Base-by-base conservation (phyloP, 2,329 filamentous ascomycete species). In the Colletotrichum lini region DNA sequence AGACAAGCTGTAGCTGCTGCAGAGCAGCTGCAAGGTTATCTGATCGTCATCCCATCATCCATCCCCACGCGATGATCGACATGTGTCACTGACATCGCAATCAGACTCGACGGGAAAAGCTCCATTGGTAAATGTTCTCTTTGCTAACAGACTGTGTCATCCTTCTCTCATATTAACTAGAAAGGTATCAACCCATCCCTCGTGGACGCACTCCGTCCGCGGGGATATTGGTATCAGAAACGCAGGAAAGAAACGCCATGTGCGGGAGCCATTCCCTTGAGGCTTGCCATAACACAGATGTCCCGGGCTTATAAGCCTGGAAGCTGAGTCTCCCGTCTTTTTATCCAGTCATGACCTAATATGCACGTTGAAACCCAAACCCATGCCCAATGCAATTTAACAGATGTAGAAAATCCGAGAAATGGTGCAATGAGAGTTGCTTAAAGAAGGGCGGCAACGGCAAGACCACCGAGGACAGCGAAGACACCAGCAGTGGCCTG, bases 391-490 rank as follows among this genome's bases (percentile, higher is more conserved):
- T 53, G 69, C 65, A 61, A 54, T 69, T 69, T 69, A 64, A 59
- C 69, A 68, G 65, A 69, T 70, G 53, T 56, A 49, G 58, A 44
- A 59, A 30, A 72, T 64, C 69, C 69, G 65, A 72, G 65, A 72
- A 69, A 69, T 69, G 65, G 42, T 59, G 60, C 60, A 58, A 21
- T 35, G n/a, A 54, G 30, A 5, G 26, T 70, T 50, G 54, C 53
- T 71, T 73, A 73, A 58, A 73, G 35, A 30, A 73, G 67, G 63
- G 64, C 62, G 26, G 71, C 73, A 60, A 74, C 56, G 65, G 65
- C 73, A 15, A 74, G 52, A 65, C 71, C 73, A 66, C 73, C 73
- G 57, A 73, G 44, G 52, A 74, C 52, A 54, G 73, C 73, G 53
- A 72, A 68, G 61, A 74, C 15, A 38, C 73, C 73, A 21, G 71